These are phyloP conservation scores for Fusarium acutatum DNA, from an alignment of 2,329 filamentous ascomycete species.

Conservation along the genomic window DNA sequence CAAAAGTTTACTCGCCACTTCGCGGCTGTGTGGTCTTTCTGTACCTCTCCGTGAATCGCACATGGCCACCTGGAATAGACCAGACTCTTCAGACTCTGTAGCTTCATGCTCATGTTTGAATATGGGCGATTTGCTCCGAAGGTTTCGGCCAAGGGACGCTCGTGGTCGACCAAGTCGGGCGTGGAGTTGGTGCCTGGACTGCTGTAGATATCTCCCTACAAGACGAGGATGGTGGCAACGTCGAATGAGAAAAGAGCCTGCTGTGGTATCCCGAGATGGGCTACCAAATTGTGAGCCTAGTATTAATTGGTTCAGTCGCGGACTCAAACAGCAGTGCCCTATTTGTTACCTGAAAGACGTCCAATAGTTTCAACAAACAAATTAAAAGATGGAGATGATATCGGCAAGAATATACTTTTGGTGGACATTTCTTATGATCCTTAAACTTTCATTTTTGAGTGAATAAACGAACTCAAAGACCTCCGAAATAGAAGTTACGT, in stretches of 20 bases:
- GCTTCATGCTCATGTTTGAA: constrained; percentile 16
- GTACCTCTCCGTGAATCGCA: constrained; percentile 26
- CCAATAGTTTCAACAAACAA: neutral
- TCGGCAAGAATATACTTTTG: neutral
- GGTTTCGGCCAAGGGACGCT: constrained; percentile 23
- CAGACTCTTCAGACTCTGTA: neutral
- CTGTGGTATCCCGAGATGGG: neutral
- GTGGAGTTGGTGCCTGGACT: constrained; percentile 37
- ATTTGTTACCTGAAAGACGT: constrained; percentile 1
- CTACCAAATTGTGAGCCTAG: neutral
- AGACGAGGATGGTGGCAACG: constrained; percentile 33
- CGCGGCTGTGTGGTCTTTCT: constrained; percentile 18
- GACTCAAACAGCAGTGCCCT: constrained; percentile 37
- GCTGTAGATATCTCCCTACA: constrained; percentile 32
- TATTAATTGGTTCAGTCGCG: constrained; percentile 24
- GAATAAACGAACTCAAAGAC: neutral
- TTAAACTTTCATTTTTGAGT: neutral
- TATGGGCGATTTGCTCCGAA: constrained; percentile 23
- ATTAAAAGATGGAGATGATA: neutral
- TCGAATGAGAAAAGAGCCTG: neutral
- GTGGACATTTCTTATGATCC: neutral
- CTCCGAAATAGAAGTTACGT: neutral
- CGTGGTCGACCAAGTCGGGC: constrained; percentile 15
- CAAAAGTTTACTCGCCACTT: constrained; percentile 34
- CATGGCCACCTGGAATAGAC: constrained; percentile 1